phyloP scores from a whole-genome alignment of 1,284 basidiomycete genomes.

The Cerrena zonata region DNA sequence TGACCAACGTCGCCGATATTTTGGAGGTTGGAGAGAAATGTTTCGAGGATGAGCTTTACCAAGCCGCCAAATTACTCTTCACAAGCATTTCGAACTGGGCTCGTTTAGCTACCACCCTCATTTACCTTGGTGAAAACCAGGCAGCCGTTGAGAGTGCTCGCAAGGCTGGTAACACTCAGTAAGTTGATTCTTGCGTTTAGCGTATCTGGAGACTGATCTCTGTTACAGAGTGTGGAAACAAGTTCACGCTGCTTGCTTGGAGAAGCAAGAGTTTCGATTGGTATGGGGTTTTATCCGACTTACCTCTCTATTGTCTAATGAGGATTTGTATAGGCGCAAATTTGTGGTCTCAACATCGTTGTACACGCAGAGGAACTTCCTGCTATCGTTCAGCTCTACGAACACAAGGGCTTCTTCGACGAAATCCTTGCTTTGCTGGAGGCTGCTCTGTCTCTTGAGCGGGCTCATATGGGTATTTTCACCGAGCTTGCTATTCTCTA shows the following conservation, averaged over 20 bases:
- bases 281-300: slow-evolving; percentile 31
- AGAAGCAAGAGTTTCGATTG: slow-evolving; percentile 93
- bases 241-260: slow-evolving; percentile 96
- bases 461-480: slow-evolving; percentile 93
- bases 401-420: slow-evolving; percentile 89
- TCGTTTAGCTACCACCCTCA: slow-evolving; percentile 92
- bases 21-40: slow-evolving; percentile 97
- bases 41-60: slow-evolving; percentile 97
- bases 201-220: slow-evolving; percentile 9
- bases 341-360: slow-evolving; percentile 93
- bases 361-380: slow-evolving; percentile 92
- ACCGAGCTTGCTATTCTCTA: slow-evolving; percentile 92
- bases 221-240: slow-evolving; percentile 92
- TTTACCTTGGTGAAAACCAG: slow-evolving; percentile 98
- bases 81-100: slow-evolving; percentile 98
- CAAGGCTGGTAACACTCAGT: slow-evolving; percentile 98
- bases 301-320: slow-evolving; percentile 8
- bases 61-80: slow-evolving; percentile 94
- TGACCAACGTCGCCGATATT: slow-evolving; percentile 98
- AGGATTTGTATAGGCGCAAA: slow-evolving; percentile 66
- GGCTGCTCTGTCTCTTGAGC: slow-evolving; percentile 90
- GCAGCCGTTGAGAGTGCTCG: slow-evolving; percentile 96
- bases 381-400: slow-evolving; percentile 80
- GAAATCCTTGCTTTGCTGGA: slow-evolving; percentile 90
- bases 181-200: slow-evolving; percentile 26